phyloP scores from a whole-genome alignment of 2,329 filamentous ascomycete genomes.

The Cladosporium sp. region DNA sequence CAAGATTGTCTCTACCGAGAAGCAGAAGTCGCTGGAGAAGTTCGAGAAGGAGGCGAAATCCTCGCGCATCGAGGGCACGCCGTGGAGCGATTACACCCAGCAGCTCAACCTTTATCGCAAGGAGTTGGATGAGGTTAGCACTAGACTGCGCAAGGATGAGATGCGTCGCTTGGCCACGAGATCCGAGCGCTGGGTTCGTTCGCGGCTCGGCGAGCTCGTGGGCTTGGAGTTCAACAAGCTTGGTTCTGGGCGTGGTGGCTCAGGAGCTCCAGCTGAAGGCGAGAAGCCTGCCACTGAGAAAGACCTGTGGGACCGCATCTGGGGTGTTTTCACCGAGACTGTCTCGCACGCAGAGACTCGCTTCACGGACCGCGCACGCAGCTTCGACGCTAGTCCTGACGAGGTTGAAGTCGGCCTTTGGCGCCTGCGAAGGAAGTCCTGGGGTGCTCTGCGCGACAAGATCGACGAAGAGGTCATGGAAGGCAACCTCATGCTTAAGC shows the following conservation, averaged over 20 bases:
- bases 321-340: slow-evolving; percentile 74
- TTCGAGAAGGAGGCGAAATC: slow-evolving; percentile 72
- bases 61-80: slow-evolving; percentile 68
- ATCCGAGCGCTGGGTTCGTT: slow-evolving; percentile 89
- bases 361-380: slow-evolving; percentile 82
- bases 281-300: slow-evolving; percentile 70
- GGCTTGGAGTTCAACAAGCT: slow-evolving; percentile 95
- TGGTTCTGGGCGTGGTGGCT: slow-evolving; percentile 77
- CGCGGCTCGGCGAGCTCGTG: slow-evolving; percentile 77
- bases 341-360: slow-evolving; percentile 79
- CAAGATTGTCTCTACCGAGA: slow-evolving; percentile 81
- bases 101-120: slow-evolving; percentile 77
- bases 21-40: slow-evolving; percentile 63
- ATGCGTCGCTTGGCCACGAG: slow-evolving; percentile 88
- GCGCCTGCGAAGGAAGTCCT: slow-evolving; percentile 88
- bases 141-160: slow-evolving; percentile 82
- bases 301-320: slow-evolving; percentile 93
- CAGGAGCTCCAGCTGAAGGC: slow-evolving; percentile 70
- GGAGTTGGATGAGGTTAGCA: slow-evolving; percentile 83
- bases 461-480: slow-evolving; percentile 98
- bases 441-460: slow-evolving; percentile 81
- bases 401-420: slow-evolving; percentile 91
- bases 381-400: slow-evolving; percentile 84
- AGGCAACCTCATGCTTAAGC: slow-evolving; percentile 88
- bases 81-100: slow-evolving; percentile 82